Base-by-base conservation (phyloP, 139 green algal genomes). In the Ulvella scutata region DNA sequence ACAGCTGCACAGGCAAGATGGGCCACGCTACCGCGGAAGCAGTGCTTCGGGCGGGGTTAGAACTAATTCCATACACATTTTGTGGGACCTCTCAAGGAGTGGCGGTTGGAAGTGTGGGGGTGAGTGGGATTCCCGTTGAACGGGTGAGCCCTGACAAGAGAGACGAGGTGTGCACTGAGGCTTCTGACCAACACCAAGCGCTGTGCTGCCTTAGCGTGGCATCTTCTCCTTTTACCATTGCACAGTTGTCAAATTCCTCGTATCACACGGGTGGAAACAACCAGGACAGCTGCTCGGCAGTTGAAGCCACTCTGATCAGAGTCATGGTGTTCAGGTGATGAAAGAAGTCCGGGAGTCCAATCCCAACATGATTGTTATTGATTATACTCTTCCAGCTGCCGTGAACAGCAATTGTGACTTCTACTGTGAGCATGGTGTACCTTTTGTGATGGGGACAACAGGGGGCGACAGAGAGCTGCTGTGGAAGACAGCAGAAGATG, bases 391-490 rank as follows among this genome's bases (percentile, higher is more conserved):
- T 39, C 95, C 95, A 4, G 38, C 75, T 6, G 84, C 82, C 33
- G 87, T 96, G 0, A 96, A 98, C 80, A 84, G 85, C 72, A 98
- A 98, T 83, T 92, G 85, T 3, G 73, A 80, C 13, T 94, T 96
- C 21, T 99, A 99, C 78, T 75, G 82, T 35, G 43, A 82, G 29
- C 86, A 94, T 76, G 33, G 76, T 7, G 80, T 94, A 31, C 94
- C 94, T 3, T 99, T 99, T 82, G 95, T 99, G 3, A 98, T 98
- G 93, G 95, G 95, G 51, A 99, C 95, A 20, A 98, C 94, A 0
- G 95, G 95, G 4, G 95, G 93, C 0, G 93, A 99, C 81, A 77
- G 95, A 2, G 85, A 89, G 3, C 82, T 85, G 77, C 85, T 99
- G n/a, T 34, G 85, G 31, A 61, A 77, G 23, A 80, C 87, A 38